These are phyloP conservation scores for Isatis tinctoria DNA, from an alignment of 345 rosid species.

Conservation along the genomic window DNA sequence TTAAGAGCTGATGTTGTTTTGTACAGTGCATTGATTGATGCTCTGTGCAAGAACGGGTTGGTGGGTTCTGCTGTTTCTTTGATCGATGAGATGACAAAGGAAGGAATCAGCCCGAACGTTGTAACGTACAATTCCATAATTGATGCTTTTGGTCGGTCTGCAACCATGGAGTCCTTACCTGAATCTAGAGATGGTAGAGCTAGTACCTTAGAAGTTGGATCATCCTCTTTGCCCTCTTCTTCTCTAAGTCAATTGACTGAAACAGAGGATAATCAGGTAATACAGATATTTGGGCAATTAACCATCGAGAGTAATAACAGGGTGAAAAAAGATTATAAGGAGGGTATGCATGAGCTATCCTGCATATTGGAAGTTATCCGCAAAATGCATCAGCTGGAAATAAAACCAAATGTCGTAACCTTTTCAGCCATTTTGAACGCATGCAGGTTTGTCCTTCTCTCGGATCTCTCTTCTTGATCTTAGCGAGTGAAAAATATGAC, in stretches of 20 bases:
- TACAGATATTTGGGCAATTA: slow-evolving; percentile 68
- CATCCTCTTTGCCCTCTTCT: slow-evolving; percentile 31
- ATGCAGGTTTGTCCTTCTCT: slow-evolving; percentile 63
- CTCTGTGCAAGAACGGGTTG: slow-evolving; percentile 84
- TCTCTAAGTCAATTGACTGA: slow-evolving; percentile 12
- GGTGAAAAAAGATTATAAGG: slow-evolving; percentile 42
- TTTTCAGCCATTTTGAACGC: slow-evolving; percentile 93
- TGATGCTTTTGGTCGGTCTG: slow-evolving; percentile 79
- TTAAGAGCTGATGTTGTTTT: slow-evolving; percentile 93
- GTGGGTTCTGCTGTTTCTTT: slow-evolving; percentile 80
- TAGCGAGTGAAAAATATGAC: neutral
- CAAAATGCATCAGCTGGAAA: slow-evolving; percentile 81
- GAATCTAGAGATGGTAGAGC: slow-evolving; percentile 26
- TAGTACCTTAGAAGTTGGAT: neutral
- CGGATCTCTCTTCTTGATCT: neutral
- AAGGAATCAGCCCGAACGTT: slow-evolving; percentile 85
- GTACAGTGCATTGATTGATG: slow-evolving; percentile 86
- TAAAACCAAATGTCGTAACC: slow-evolving; percentile 94
- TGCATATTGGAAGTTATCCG: slow-evolving; percentile 76
- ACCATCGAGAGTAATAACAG: slow-evolving; percentile 51
- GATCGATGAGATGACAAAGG: slow-evolving; percentile 90
- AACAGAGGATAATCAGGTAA: slow-evolving; percentile 45
- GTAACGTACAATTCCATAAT: slow-evolving; percentile 91
- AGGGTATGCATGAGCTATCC: slow-evolving; percentile 59
- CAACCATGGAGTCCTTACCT: slow-evolving; percentile 31